These are phyloP conservation scores for Hortiboletus campestris DNA, from an alignment of 768 basidiomycete genomes.

Conservation along the genomic window DNA sequence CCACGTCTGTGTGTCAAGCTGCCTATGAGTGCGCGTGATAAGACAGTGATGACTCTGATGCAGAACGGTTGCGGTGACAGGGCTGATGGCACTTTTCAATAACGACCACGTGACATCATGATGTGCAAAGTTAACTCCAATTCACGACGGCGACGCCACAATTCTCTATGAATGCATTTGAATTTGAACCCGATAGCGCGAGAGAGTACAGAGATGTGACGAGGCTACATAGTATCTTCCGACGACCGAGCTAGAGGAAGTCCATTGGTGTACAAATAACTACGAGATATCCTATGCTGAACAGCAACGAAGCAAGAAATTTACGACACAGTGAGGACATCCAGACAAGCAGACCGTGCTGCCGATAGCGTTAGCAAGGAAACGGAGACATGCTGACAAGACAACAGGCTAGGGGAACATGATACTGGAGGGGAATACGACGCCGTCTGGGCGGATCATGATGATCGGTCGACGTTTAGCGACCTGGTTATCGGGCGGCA, in stretches of 20 bases:
- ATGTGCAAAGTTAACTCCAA: constrained; percentile 9
- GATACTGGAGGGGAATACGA: constrained; percentile 81
- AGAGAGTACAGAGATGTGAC: constrained; percentile 26
- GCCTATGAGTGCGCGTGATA: background rate
- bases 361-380: constrained; percentile 24
- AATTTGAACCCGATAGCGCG: constrained; percentile 15
- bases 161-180: constrained; percentile 20
- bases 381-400: constrained; percentile 16
- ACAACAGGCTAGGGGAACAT: constrained; percentile 65
- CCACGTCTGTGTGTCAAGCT: background rate
- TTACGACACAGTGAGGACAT: constrained; percentile 23
- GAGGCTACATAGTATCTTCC: constrained; percentile 34
- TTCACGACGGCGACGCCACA: constrained; percentile 2
- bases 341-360: constrained; percentile 27
- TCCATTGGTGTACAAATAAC: constrained; percentile 34
- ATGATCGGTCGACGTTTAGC: constrained; percentile 76
- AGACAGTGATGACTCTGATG: background rate
- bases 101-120: constrained; percentile 1
- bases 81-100: constrained; percentile 2
- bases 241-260: constrained; percentile 17
- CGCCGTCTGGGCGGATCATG: constrained; percentile 79
- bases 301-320: constrained; percentile 18
- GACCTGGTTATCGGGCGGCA: constrained; percentile 68
- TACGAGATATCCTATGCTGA: constrained; percentile 30
- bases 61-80: constrained; percentile 1